Conservation (phyloP, 805 yeast genomes). For the Zygotorulaspora chibaensis region DNA sequence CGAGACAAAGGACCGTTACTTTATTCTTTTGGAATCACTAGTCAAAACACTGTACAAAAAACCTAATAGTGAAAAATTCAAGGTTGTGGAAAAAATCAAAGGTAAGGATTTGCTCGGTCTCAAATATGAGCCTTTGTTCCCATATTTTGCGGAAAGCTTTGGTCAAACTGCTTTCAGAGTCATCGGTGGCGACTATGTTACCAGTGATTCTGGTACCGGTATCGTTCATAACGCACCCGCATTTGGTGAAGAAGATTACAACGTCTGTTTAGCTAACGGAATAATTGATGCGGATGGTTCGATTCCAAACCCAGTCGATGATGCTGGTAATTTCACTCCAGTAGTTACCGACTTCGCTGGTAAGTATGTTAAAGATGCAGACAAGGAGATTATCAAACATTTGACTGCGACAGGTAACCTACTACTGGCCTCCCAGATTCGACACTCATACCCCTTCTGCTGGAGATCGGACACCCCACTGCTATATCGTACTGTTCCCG, state of each 20-base stretch:
- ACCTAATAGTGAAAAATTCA: conserved; percentile 84
- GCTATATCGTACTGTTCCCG: conserved; percentile 92
- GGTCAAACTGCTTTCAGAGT: conserved; percentile 79
- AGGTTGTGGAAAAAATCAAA: conserved; percentile 70
- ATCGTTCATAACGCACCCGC: conserved; percentile 98
- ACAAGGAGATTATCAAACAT: conserved; percentile 79
- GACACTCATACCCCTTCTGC: conserved; percentile 98
- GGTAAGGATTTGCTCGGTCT: conserved; percentile 79
- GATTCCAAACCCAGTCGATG: conserved; percentile 96
- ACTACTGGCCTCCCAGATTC: conserved; percentile 72
- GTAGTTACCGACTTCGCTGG: conserved; percentile 77
- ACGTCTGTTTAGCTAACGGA: conserved; percentile 71
- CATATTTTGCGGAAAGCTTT: conserved; percentile 72
- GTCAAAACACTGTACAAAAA: conserved; percentile 85
- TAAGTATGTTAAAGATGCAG: conserved; percentile 91
- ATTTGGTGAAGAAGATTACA: conserved; percentile 98
- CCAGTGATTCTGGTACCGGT: conserved; percentile 97
- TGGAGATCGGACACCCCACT: conserved; percentile 99
- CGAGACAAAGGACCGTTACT: conserved; percentile 77
- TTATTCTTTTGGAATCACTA: conserved; percentile 79
- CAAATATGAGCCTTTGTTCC: conserved; percentile 78
- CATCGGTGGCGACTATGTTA: conserved; percentile 76
- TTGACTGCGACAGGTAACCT: conserved; percentile 74
- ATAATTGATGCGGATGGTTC: conserved; percentile 60
- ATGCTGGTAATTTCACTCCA: conserved; percentile 75